These are phyloP conservation scores for Cladosporium velox DNA, from an alignment of 2,329 filamentous ascomycete genomes.

Conservation along the genomic window DNA sequence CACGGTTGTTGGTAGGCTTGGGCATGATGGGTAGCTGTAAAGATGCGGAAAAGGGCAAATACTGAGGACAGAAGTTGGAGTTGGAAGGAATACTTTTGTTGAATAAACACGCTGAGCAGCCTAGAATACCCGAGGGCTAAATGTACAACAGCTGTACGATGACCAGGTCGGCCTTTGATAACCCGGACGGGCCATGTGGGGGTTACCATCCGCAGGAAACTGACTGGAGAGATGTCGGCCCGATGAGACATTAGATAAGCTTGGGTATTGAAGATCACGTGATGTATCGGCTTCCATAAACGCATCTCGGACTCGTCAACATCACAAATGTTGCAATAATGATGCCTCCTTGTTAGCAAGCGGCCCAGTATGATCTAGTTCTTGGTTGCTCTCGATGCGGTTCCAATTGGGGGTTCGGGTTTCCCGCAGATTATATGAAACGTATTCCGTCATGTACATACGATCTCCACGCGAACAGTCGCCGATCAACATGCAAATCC, in stretches of 20 bases:
- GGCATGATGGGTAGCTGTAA: neutral
- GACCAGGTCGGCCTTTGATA: neutral
- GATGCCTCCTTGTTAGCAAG: neutral
- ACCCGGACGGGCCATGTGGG: neutral
- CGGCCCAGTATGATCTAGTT: neutral
- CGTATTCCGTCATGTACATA: neutral
- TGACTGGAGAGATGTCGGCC: constrained; percentile 8
- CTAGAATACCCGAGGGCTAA: constrained; percentile 13
- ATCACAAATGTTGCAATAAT: neutral
- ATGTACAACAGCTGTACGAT: neutral
- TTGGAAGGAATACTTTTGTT: neutral
- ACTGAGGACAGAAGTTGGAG: neutral
- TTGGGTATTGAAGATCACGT: constrained; percentile 1
- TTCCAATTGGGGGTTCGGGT: neutral
- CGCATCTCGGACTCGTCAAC: neutral
- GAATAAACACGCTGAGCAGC: neutral
- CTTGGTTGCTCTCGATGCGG: neutral
- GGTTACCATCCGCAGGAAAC: neutral
- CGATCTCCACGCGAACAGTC: neutral
- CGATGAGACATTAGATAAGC: constrained; percentile 3
- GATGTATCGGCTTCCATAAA: neutral
- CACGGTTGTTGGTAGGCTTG: constrained; percentile 19
- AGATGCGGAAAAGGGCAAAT: neutral
- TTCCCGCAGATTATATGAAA: neutral
- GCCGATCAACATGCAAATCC: neutral